Percentiles rank a stretch among this genome's conserved stretches.
Evolutionary conservation across 495 filamentous ascomycete genomes (phyloP).

Genomic region (Aspergillus sparsus): DNA sequence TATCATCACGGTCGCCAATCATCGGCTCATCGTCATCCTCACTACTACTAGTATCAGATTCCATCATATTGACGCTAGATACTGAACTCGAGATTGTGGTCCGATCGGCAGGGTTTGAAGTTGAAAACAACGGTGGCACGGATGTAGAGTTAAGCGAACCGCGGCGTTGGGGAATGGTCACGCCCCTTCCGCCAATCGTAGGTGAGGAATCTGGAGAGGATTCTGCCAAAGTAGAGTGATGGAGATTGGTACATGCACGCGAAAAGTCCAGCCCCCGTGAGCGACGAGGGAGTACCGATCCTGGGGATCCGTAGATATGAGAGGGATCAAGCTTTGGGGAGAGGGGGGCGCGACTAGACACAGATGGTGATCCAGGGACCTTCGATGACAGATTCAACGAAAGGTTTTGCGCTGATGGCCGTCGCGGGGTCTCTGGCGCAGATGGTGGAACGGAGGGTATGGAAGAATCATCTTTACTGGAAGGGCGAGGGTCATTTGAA

Average conservation of each 20-base stretch:
- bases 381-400: conserved; percentile 73
- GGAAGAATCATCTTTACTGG: conserved; percentile 79
- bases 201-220: conserved; percentile 94
- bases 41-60: conserved; percentile 73
- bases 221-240: conserved; percentile 91
- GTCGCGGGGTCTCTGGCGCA: conserved; percentile 63
- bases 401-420: conserved; percentile 64
- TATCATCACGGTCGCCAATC: conserved; percentile 78
- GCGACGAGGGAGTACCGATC: conserved; percentile 81
- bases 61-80: conserved; percentile 78
- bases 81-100: conserved; percentile 79
- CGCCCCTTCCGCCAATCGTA: conserved; percentile 73
- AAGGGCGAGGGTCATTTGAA: conserved; percentile 32
- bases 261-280: conserved; percentile 89
- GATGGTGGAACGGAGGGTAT: conserved; percentile 55
- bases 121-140: conserved; percentile 38
- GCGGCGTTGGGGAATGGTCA: conserved; percentile 71
- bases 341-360: conserved; percentile 66
- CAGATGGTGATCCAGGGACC: conserved; percentile 53
- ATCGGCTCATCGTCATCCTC: conserved; percentile 77
- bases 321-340: conserved; percentile 84
- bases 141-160: conserved; percentile 49
- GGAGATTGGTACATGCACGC: conserved; percentile 89
- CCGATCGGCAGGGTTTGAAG: conserved; percentile 58
- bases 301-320: conserved; percentile 77